phyloP scores from a whole-genome alignment of 106 monocot genomes.

The Phalaenopsis equestris region DNA sequence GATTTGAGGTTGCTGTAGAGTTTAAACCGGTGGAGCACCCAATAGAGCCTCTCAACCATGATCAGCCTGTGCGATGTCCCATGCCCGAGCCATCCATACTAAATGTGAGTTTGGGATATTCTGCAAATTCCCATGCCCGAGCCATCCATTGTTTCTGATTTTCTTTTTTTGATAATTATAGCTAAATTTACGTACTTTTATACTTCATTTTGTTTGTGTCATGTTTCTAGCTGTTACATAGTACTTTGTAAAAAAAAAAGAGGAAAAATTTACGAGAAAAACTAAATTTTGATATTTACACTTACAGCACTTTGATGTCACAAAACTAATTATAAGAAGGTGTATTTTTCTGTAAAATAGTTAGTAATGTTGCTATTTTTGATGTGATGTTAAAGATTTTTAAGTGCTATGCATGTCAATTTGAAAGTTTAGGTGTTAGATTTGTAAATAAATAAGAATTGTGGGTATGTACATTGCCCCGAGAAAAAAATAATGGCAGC shows the following conservation, averaged over 20 bases:
- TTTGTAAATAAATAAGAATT: too few relatives aligned
- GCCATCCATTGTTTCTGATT: not conserved
- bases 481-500: not conserved
- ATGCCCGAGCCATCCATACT: constrained; percentile 56
- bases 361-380: too few relatives aligned
- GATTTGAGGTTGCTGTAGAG: constrained; percentile 26
- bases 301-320: too few relatives aligned
- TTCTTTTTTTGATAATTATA: not conserved
- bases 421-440: too few relatives aligned
- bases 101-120: constrained; percentile 29
- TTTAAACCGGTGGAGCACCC: constrained; percentile 62
- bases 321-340: too few relatives aligned
- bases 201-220: not conserved
- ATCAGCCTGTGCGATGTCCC: constrained; percentile 56
- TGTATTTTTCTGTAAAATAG: too few relatives aligned
- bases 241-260: too few relatives aligned
- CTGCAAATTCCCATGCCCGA: not conserved
- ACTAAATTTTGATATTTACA: too few relatives aligned
- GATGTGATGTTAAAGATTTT: too few relatives aligned
- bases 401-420: too few relatives aligned
- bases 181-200: not conserved
- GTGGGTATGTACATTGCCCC: too few relatives aligned
- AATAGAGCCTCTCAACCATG: constrained; percentile 37
- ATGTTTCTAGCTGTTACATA: not conserved
- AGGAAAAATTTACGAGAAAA: too few relatives aligned